Conservation (phyloP, 176 grass and related monocot species). For the Zoysia pacifica region DNA sequence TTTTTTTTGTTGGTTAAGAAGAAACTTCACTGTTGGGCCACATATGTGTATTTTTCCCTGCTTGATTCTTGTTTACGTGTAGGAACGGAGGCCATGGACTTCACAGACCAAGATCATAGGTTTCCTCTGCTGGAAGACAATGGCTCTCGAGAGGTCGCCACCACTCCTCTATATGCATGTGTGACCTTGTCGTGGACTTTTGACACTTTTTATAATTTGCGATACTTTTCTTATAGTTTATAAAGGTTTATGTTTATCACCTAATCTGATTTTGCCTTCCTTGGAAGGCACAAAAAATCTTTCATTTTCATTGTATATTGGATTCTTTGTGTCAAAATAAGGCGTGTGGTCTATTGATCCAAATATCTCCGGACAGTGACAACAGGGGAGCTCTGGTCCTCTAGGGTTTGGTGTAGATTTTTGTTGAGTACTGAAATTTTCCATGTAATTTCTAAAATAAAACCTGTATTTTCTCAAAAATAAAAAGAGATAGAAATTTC, state of each 20-base stretch:
- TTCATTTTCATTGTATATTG: neutral
- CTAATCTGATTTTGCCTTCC: neutral
- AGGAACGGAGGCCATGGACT: slow-evolving; percentile 14
- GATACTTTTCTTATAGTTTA: neutral
- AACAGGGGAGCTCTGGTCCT: neutral
- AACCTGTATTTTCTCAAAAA: neutral
- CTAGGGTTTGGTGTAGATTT: neutral
- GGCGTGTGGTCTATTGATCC: neutral
- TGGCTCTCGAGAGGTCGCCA: neutral
- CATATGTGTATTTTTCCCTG: too few species aligned
- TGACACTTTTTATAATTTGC: neutral
- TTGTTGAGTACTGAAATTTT: neutral
- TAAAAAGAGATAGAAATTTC: neutral
- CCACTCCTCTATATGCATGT: neutral
- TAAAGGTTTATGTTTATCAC: neutral
- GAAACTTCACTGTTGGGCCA: too few species aligned
- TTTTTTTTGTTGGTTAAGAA: neutral
- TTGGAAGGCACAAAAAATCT: too few species aligned
- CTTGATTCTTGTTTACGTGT: neutral
- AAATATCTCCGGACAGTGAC: neutral
- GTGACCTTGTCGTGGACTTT: neutral
- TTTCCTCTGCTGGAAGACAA: slow-evolving; percentile 29
- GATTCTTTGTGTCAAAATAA: slow-evolving; percentile 5
- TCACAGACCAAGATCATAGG: neutral
- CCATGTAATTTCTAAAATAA: neutral